A percentile compares a stretch with the other conserved stretches of the same genome.
Conservation (phyloP, 1,284 basidiomycete species). For the Puccinia novopanici region DNA sequence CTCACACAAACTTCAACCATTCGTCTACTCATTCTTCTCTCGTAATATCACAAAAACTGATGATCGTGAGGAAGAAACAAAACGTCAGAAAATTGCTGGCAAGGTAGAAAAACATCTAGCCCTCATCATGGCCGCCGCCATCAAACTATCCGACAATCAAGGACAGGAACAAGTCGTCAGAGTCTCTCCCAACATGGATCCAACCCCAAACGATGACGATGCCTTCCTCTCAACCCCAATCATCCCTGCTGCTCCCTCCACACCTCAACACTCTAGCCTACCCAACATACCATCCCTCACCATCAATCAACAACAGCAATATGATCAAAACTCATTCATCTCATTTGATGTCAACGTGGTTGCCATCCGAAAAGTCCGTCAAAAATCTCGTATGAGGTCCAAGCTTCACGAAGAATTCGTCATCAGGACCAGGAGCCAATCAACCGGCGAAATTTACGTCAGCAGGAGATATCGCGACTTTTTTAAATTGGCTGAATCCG, state of each 20-base stretch:
- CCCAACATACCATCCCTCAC: slow-evolving; percentile 22
- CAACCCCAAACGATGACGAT: slow-evolving; percentile 50
- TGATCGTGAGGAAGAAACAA: slow-evolving; percentile 65
- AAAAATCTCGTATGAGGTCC: slow-evolving; percentile 79
- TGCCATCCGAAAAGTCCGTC: slow-evolving; percentile 74
- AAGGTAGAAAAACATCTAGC: slow-evolving; percentile 81
- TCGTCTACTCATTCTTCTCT: slow-evolving; percentile 76
- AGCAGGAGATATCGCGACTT: slow-evolving; percentile 95
- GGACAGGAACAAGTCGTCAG: slow-evolving; percentile 84
- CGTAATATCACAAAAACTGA: slow-evolving; percentile 71
- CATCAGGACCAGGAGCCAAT: slow-evolving; percentile 71
- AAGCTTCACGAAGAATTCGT: slow-evolving; percentile 94
- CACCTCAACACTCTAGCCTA: slow-evolving; percentile 60
- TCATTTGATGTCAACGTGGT: slow-evolving; percentile 86
- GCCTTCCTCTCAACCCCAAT: slow-evolving; percentile 74
- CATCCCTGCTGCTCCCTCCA: slow-evolving; percentile 67
- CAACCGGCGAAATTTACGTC: slow-evolving; percentile 72
- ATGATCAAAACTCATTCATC: slow-evolving; percentile 53
- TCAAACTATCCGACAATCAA: slow-evolving; percentile 67
- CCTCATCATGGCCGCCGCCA: slow-evolving; percentile 75
- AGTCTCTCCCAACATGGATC: slow-evolving; percentile 62
- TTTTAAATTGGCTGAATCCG: slow-evolving; percentile 78
- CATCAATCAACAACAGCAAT: slow-evolving; percentile 2
- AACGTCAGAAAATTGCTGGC: slow-evolving; percentile 67
- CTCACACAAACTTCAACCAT: slow-evolving; percentile 86